A percentile compares a stretch with the other conserved stretches of the same genome.
These are phyloP conservation scores for Podospora fimiseda DNA, from an alignment of 495 filamentous ascomycete species.

Conservation along the genomic window DNA sequence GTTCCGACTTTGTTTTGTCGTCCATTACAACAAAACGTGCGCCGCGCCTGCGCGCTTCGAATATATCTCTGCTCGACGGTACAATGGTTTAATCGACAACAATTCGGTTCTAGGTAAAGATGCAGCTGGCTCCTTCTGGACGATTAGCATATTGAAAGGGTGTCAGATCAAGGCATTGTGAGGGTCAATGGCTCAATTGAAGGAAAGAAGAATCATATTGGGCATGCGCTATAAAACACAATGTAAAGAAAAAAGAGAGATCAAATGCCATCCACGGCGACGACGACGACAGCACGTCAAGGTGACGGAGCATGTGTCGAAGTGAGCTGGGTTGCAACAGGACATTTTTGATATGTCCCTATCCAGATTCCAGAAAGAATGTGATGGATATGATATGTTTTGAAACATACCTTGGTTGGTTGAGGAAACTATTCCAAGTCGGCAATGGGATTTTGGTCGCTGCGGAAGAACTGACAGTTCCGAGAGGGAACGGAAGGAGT, in stretches of 20 bases:
- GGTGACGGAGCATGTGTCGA: background rate
- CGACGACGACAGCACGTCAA: background rate
- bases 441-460: constrained; percentile 24
- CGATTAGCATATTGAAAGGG: constrained; percentile 15
- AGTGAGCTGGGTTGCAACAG: background rate
- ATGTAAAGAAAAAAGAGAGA: background rate
- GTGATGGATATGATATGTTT: constrained; percentile 1
- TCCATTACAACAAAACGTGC: constrained; percentile 11
- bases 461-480: constrained; percentile 33
- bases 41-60: background rate
- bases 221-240: too few species aligned
- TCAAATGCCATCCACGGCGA: background rate
- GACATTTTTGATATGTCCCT: too few species aligned
- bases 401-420: constrained; percentile 25
- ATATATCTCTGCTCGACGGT: background rate
- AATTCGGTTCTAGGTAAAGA: background rate
- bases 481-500: constrained; percentile 32
- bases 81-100: background rate
- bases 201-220: background rate
- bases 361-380: too few species aligned
- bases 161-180: background rate
- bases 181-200: constrained; percentile 14
- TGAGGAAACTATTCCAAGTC: constrained; percentile 28
- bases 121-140: constrained; percentile 9
- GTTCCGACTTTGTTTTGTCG: constrained; percentile 15